Conservation (phyloP, 164 flowering plant species). For the Magnolia kwangsiensis region DNA sequence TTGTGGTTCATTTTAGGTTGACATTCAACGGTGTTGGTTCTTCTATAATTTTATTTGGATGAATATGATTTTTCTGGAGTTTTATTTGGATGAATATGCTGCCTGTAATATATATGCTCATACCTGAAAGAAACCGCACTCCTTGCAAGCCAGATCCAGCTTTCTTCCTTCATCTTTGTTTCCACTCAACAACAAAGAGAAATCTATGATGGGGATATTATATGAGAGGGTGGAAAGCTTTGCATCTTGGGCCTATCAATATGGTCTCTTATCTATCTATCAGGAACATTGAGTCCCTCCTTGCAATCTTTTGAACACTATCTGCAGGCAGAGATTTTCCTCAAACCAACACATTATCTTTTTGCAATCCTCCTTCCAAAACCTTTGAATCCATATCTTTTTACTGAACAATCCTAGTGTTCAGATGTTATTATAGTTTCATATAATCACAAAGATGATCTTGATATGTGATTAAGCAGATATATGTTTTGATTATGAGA, state of each 20-base stretch:
- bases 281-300: slow-evolving; percentile 14
- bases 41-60: no score
- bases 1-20: no score
- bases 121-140: slow-evolving; percentile 27
- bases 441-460: no score
- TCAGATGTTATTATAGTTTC: no score
- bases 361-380: not conserved
- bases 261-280: slow-evolving; percentile 11
- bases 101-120: not conserved
- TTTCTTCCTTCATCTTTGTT: slow-evolving; percentile 16
- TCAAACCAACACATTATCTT: slow-evolving; percentile 8
- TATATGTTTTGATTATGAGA: not conserved
- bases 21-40: no score
- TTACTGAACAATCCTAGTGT: not conserved
- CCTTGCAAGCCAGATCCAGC: slow-evolving; percentile 22
- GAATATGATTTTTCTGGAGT: no score
- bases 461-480: not conserved
- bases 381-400: not conserved
- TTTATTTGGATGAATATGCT: no score
- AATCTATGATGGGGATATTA: slow-evolving; percentile 20
- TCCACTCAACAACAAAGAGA: slow-evolving; percentile 15
- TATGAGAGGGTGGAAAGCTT: not conserved
- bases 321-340: slow-evolving; percentile 11
- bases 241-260: slow-evolving; percentile 7
- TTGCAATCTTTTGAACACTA: slow-evolving; percentile 26